These are phyloP conservation scores for Gyrodon lividus DNA, from an alignment of 768 basidiomycete genomes.

Conservation along the genomic window DNA sequence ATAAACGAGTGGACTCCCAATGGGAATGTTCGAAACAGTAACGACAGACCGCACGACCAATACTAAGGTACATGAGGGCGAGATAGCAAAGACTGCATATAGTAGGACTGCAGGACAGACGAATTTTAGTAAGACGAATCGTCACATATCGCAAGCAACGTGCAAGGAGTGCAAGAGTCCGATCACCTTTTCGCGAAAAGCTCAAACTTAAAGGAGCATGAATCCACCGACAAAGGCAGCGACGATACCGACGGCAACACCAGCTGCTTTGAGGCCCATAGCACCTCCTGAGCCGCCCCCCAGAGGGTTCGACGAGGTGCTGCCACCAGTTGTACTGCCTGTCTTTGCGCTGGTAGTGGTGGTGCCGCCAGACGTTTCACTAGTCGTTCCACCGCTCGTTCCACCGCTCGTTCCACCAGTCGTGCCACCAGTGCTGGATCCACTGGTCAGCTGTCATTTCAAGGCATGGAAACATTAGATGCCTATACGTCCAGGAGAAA, in stretches of 20 bases:
- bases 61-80: neutral
- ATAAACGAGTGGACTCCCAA: neutral
- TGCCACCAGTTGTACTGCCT: neutral
- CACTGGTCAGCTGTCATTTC: constrained; percentile 10
- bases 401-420: neutral
- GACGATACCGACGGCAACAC: constrained; percentile 1
- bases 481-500: neutral
- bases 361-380: neutral
- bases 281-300: neutral
- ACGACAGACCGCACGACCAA: neutral
- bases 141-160: neutral
- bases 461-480: neutral
- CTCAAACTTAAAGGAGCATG: constrained; percentile 8
- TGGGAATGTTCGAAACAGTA: neutral
- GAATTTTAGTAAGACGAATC: neutral
- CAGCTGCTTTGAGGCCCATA: constrained; percentile 2
- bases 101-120: neutral
- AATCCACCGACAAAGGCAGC: constrained; percentile 12
- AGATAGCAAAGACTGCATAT: neutral
- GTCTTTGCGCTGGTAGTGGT: neutral
- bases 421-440: constrained; percentile 3
- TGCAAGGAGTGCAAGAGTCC: too few species aligned
- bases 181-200: neutral
- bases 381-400: neutral
- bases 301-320: constrained; percentile 2